A percentile compares a stretch with the other conserved stretches of the same genome.
These are phyloP conservation scores for Posidonia oceanica DNA, from an alignment of 116 monocot genomes.

Conservation along the genomic window DNA sequence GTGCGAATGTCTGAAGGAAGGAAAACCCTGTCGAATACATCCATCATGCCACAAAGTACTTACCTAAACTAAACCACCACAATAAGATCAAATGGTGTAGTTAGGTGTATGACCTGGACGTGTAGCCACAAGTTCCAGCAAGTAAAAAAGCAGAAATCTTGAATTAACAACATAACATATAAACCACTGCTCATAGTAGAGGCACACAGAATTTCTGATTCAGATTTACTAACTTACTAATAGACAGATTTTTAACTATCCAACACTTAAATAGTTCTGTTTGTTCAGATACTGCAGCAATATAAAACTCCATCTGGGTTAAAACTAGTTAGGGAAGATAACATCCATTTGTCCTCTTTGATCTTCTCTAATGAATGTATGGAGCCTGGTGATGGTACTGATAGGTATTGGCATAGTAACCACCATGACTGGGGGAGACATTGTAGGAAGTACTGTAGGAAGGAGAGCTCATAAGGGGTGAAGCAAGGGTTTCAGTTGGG, in stretches of 20 bases:
- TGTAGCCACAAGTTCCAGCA: not conserved
- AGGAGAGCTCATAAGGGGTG: constrained; percentile 5
- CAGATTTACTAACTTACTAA: not conserved
- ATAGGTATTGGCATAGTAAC: constrained; percentile 10
- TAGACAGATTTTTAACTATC: not conserved
- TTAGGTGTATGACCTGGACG: too few relatives aligned
- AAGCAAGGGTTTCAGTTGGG: constrained; percentile 10
- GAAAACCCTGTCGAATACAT: too few relatives aligned
- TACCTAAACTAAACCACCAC: too few relatives aligned
- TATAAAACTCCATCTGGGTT: not conserved
- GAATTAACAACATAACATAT: not conserved
- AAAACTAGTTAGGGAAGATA: not conserved
- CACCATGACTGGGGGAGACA: constrained; percentile 5
- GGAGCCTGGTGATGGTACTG: constrained; percentile 14
- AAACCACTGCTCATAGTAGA: not conserved
- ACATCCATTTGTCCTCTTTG: not conserved
- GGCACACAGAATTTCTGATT: constrained; percentile 2
- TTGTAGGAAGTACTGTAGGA: constrained; percentile 17
- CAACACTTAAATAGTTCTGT: not conserved
- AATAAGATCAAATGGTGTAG: too few relatives aligned
- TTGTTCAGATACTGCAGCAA: constrained; percentile 1
- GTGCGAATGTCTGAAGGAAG: too few relatives aligned
- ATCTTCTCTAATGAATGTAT: constrained; percentile 9
- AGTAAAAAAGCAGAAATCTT: not conserved
- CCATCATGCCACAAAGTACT: too few relatives aligned